Evolutionary conservation across 176 grass and related monocot species (phyloP), one percentile per base, ranked within the genome.

Genomic region (Zoysia pacifica): DNA sequence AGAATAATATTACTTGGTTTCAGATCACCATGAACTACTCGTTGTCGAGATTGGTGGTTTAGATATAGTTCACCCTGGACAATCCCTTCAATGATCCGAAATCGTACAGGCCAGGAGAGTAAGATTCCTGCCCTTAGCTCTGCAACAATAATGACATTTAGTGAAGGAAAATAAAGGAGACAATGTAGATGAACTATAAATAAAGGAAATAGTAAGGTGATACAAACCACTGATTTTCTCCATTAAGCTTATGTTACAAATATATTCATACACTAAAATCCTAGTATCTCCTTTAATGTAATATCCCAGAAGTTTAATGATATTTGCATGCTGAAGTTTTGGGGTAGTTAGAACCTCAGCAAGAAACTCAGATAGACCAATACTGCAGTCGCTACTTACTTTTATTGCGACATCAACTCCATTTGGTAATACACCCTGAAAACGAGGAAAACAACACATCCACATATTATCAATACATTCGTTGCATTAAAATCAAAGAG

Each of bases 11-110:
- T 76, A 52, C 9, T 41, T 4, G 73, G 19, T 50, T 77, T 84
- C 4, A 84, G 15, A 61, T 84, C 81, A 7, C 51, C 4, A 48
- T 84, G 81, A 14, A 84, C 13, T 20, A 69, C 13, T 0, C 42
- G 41, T 6, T 48, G 1, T 6, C 63, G 66, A 0, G 72, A 77
- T 19, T 77, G 43, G 1, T 69, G 54, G 72, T 84, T 63, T 15
- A 84, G 28, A 60, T 83, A 76, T 40, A 4, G 39, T 36, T 7
- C 0, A 35, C 73, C 82, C 2, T 77, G 35, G 6, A 11, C 73
- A 75, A 77, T 62, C 16, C 82, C 64, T 84, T 84, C 65, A 40
- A 84, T 77, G 47, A 84, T 77, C 12, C 16, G 52, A 46, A 84
- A 69, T 10, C 63, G 73, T 3, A n/a, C 2, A 1, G 35, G 13